Percentiles rank a stretch among this genome's conserved stretches.
Conservation (phyloP, 2,329 filamentous ascomycete genomes). For the Sphaerostilbella broomeana region DNA sequence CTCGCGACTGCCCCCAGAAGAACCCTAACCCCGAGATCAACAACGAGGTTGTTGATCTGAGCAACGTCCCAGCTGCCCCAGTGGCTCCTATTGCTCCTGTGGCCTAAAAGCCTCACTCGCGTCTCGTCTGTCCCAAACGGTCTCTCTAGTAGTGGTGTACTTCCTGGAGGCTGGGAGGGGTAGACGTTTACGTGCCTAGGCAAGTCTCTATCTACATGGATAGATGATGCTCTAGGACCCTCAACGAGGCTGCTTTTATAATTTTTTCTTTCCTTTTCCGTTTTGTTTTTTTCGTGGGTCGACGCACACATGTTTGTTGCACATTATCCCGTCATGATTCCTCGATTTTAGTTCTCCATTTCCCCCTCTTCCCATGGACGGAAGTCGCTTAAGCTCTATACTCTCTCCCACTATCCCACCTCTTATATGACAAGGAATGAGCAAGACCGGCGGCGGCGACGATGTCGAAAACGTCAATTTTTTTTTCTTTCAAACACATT, state of each 20-base stretch:
- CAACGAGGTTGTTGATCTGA: slow-evolving; percentile 39
- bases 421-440: slow-evolving; percentile 9
- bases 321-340: slow-evolving; percentile 16
- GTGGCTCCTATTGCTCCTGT: slow-evolving; percentile 40
- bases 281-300: slow-evolving; percentile 8
- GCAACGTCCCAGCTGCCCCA: slow-evolving; percentile 36
- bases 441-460: slow-evolving; percentile 7
- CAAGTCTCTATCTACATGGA: too few relatives aligned
- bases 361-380: slow-evolving; percentile 22
- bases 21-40: slow-evolving; percentile 44
- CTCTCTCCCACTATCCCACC: slow-evolving; percentile 3
- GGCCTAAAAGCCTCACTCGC: slow-evolving; percentile 25
- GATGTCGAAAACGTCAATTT: slow-evolving; percentile 10
- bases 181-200: slow-evolving; percentile 12
- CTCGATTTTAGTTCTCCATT: slow-evolving; percentile 20
- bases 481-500: slow-evolving; percentile 16
- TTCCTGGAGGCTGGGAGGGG: background rate
- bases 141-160: background rate
- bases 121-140: slow-evolving; percentile 13
- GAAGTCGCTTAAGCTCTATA: too few relatives aligned
- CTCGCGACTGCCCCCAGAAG: slow-evolving; percentile 84
- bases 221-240: too few relatives aligned
- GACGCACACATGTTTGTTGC: slow-evolving; percentile 6
- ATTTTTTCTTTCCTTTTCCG: slow-evolving; percentile 2
- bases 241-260: too few relatives aligned